Evolutionary conservation across 2,329 filamentous ascomycete genomes (phyloP).

Genomic region (Stagonosporopsis rhizophila): DNA sequence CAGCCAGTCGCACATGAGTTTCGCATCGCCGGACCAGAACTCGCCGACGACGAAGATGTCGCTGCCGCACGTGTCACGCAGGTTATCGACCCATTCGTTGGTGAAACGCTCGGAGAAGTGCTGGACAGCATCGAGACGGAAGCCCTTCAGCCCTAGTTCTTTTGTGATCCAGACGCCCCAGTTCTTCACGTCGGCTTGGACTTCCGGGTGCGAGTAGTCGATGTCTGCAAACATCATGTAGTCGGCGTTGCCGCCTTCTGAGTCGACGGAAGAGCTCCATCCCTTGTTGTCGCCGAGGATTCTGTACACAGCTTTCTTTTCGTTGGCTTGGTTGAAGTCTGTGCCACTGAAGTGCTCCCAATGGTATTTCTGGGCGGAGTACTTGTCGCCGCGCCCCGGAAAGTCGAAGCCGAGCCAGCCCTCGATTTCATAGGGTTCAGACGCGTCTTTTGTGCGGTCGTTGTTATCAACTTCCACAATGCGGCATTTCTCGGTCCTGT

Average conservation of each 20-base stretch:
- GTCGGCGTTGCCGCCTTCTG: constrained; percentile 70
- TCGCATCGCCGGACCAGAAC: constrained; percentile 69
- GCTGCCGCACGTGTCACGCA: constrained; percentile 57
- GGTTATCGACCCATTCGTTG: constrained; percentile 65
- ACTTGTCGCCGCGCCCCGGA: constrained; percentile 64
- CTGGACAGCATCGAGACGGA: constrained; percentile 75
- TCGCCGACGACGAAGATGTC: constrained; percentile 72
- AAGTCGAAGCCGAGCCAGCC: constrained; percentile 75
- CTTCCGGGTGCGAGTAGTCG: constrained; percentile 66
- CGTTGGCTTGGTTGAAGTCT: constrained; percentile 67
- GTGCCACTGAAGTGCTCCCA: constrained; percentile 73
- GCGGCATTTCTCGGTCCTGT: constrained; percentile 67
- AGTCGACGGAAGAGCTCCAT: constrained; percentile 69
- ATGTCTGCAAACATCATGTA: constrained; percentile 78
- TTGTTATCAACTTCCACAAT: constrained; percentile 69
- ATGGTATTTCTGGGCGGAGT: constrained; percentile 69
- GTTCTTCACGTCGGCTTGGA: constrained; percentile 65
- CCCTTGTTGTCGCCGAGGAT: constrained; percentile 68
- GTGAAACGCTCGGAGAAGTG: constrained; percentile 75
- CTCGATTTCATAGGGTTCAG: constrained; percentile 67
- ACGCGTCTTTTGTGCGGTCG: constrained; percentile 64
- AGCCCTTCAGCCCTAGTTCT: constrained; percentile 67
- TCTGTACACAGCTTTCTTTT: constrained; percentile 69
- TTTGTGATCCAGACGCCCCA: constrained; percentile 74
- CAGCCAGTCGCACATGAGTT: constrained; percentile 65